Evolutionary conservation across 2,329 filamentous ascomycete species (phyloP).

Genomic region (Pseudogymnoascus sp.): DNA sequence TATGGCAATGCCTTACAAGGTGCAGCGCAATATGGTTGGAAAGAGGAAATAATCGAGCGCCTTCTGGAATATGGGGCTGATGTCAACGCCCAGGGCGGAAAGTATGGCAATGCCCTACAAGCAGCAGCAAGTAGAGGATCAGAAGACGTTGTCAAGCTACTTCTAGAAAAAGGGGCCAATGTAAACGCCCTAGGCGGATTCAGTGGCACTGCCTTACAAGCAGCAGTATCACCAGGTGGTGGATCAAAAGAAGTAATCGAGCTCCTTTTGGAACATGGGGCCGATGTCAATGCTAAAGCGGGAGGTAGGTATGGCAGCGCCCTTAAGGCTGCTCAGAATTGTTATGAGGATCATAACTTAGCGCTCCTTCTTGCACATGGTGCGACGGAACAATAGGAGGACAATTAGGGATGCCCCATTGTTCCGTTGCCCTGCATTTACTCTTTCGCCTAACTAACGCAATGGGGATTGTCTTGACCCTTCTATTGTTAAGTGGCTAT

Average conservation of each 20-base stretch:
- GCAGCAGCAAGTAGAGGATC: constrained; percentile 12
- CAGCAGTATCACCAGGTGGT: not conserved
- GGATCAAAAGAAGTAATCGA: constrained; percentile 9
- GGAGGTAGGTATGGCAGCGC: not conserved
- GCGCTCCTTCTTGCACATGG: not conserved
- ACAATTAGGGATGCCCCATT: not conserved
- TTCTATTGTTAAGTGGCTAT: not conserved
- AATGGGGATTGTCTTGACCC: not conserved
- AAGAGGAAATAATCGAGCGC: not conserved
- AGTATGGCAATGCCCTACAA: constrained; percentile 13
- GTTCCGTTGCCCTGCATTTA: not conserved
- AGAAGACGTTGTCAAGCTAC: not conserved
- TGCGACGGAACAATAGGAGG: not conserved
- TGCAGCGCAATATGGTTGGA: not conserved
- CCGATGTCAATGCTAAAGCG: constrained; percentile 11
- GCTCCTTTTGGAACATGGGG: constrained; percentile 12
- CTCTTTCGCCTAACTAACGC: not conserved
- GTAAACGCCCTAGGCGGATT: constrained; percentile 11
- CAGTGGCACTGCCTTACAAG: constrained; percentile 12
- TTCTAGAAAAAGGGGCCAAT: constrained; percentile 11
- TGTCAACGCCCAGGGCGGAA: not conserved
- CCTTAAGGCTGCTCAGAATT: constrained; percentile 6
- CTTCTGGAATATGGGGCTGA: not conserved
- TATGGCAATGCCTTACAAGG: constrained; percentile 15
- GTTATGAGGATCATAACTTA: not conserved